Evolutionary conservation across 2,329 filamentous ascomycete genomes (phyloP), one percentile per base, ranked within the genome.

Genomic region (Curvularia spicifera): DNA sequence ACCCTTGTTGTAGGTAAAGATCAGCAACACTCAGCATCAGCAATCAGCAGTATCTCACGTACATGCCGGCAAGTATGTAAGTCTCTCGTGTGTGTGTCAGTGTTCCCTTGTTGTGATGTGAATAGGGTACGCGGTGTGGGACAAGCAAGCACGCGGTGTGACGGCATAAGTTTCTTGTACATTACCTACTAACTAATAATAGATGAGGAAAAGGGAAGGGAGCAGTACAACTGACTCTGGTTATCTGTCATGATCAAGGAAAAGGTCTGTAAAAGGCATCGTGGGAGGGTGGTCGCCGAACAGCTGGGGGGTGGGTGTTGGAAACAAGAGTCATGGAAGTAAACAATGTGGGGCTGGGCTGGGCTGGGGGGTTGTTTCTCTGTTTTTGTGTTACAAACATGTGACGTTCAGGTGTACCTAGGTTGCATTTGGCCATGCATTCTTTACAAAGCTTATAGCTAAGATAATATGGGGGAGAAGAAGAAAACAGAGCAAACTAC

Each of bases 1-100:
- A 31, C 9, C 57, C 35, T 44, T 15, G 22, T 15, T 15, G 10
- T 13, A 24, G 47, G 53, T 40, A 56, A 52, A 12, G 57, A 52
- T 56, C 47, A 22, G 29, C 53, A 39, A 37, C 9, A 4, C 5
- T 31, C 28, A 31, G 28, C 28, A 18, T 18, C 18, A 18, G 18
- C 18, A 18, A 31, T 31, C 28, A 31, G 28, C 28, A 45, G 31
- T 7, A 10, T 40, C 29, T 46, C 24, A 26, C 42, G 28, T 44
- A 22, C 15, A 15, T 18, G 24, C 28, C 24, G 7, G 22, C 20
- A 22, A 4, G 24, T 26, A 18, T 18, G 18, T 18, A 18, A 18
- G 18, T 18, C 18, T 18, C 18, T 18, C 18, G 18, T 6, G 24
- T 26, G 6, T 26, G 24, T 26, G 4, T 22, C 13, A n/a, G 18